Conservation (phyloP, 768 basidiomycete genomes). For the Amanita rubescens region DNA sequence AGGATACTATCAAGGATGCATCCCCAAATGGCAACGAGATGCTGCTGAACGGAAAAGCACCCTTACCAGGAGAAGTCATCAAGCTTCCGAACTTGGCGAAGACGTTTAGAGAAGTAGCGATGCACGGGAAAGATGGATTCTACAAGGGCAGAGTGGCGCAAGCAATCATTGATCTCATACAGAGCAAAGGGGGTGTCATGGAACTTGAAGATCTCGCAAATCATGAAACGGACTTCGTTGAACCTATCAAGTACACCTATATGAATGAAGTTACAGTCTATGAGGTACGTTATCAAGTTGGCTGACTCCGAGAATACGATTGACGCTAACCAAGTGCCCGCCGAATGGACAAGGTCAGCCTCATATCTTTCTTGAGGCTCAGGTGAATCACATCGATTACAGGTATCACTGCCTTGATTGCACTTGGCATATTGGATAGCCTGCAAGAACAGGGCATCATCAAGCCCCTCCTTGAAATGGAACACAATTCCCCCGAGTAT, state of each 20-base stretch:
- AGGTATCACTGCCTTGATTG: constrained; percentile 89
- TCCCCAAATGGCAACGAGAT: constrained; percentile 85
- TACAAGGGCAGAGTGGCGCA: constrained; percentile 90
- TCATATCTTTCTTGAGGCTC: background rate
- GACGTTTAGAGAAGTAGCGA: constrained; percentile 76
- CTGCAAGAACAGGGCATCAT: constrained; percentile 70
- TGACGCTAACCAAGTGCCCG: constrained; percentile 59
- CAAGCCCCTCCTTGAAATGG: constrained; percentile 65
- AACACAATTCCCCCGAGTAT: constrained; percentile 89
- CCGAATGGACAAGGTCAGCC: constrained; percentile 94
- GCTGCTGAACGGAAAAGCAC: constrained; percentile 79
- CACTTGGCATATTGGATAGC: constrained; percentile 86
- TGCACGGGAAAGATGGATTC: constrained; percentile 85
- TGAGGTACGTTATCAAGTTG: constrained; percentile 49
- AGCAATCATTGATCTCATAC: constrained; percentile 80
- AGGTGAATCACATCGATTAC: background rate
- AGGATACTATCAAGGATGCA: constrained; percentile 68
- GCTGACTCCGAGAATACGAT: background rate
- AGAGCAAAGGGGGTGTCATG: constrained; percentile 89
- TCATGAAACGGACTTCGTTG: constrained; percentile 71
- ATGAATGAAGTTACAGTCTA: constrained; percentile 80
- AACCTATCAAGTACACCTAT: constrained; percentile 90
- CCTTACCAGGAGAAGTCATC: constrained; percentile 80
- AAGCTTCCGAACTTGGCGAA: constrained; percentile 72
- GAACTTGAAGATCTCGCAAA: constrained; percentile 86